Evolutionary conservation across 2,329 filamentous ascomycete species (phyloP), one percentile per base, ranked within the genome.

Genomic region (Torrubiellomyces zombiae): DNA sequence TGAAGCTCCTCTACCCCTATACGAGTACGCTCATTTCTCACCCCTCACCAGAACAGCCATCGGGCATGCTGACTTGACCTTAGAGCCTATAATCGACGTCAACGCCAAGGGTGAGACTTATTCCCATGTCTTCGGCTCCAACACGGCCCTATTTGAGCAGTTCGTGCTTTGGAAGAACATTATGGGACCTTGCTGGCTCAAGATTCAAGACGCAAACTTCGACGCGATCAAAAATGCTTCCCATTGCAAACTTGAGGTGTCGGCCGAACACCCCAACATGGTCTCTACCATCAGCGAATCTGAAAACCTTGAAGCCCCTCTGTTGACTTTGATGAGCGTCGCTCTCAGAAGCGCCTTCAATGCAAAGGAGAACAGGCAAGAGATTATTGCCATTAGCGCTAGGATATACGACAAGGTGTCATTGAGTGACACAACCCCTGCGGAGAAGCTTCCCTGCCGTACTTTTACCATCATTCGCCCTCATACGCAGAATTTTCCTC

Each of bases 91-190:
- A 11, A 50, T 98, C 18, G 65, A 81, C n/a, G 58, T 67, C 26
- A 75, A 77, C 32, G 54, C 67, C 5, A 68, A 61, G 20, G 89
- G 89, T 15, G 74, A 92, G 47, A 95, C 89, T 0, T 98, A 86
- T 45, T 94, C 86, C 2, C 80, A 81, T 36, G 75, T 93, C 14
- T 98, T 98, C 38, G 89, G 91, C 15, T 77, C 78, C 28, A 93
- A 89, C 48, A 98, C 89, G 0, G 73, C 81, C 1, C 62, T 98
- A 1, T 98, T 98, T 39, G 89, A 98, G 51, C 89, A 98, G 40
- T 98, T 98, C 44, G 89, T 98, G 12, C 63, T 98, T 5, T 94
- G 85, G 79, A 95, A 94, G 56, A 92, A 93, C 44, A 80, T 98
- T 39, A 98, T 94, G 86, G 89, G 89, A 2, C 89, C 89, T 16